Percentiles rank a stretch among this genome's conserved stretches.
Evolutionary conservation across 108 stramenopile species (phyloP).

Genomic region (Aurantiochytrium sp.): DNA sequence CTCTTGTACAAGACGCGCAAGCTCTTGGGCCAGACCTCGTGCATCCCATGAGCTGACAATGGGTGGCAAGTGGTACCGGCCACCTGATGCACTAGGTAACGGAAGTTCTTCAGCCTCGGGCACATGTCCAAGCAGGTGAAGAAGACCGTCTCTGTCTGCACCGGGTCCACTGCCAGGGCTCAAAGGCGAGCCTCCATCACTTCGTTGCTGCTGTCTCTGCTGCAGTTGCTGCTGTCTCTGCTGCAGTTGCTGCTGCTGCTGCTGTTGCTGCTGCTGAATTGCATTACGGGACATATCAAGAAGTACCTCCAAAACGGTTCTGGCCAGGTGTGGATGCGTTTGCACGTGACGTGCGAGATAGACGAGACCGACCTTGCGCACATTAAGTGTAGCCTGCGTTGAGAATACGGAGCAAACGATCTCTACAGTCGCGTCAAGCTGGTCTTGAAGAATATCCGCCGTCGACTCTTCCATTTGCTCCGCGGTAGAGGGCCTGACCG

Average conservation of each 20-base stretch:
- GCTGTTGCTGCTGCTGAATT: background rate
- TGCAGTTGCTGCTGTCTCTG: too few species aligned
- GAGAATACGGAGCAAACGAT: background rate
- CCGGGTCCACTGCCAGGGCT: background rate
- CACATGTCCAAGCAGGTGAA: background rate
- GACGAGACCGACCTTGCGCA: background rate
- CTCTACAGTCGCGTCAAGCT: background rate
- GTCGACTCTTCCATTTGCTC: background rate
- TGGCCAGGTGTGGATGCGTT: background rate
- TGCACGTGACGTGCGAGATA: background rate
- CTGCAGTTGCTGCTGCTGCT: background rate
- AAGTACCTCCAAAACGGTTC: background rate
- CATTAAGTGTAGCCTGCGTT: background rate
- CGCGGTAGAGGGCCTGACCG: too few species aligned
- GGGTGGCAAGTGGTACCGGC: background rate
- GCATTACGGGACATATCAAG: background rate
- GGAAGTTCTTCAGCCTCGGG: background rate
- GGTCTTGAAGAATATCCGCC: background rate
- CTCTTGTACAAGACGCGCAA: background rate
- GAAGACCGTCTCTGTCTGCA: background rate
- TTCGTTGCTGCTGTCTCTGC: too few species aligned
- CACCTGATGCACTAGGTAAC: background rate
- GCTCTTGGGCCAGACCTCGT: background rate
- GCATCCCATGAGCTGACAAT: background rate
- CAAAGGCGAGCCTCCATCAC: background rate